Base-by-base conservation (phyloP, 2,329 filamentous ascomycete genomes). In the Erysiphe neolycopersici region DNA sequence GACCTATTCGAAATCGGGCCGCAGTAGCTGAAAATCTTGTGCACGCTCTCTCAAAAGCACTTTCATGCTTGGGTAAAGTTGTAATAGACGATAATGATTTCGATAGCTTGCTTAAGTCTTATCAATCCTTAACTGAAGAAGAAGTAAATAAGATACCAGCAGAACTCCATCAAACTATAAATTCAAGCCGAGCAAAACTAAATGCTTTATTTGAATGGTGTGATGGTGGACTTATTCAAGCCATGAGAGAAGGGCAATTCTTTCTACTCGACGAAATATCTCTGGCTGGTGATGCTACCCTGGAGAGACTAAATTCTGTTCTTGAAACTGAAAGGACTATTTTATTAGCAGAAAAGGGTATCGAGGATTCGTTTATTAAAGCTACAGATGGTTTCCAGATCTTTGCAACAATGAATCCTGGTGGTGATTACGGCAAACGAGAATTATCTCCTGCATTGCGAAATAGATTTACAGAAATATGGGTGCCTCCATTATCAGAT, bases 181-280 rank as follows among this genome's bases (percentile, higher is more conserved):
- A 61, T 16, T 31, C 47, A 1, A 65, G 66, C 43, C 62, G 69
- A 39, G 66, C 68, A 13, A 78, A 82, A 52, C 74, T 73, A 54
- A 84, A 84, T 50, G 80, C 85, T 3, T 64, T 98, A 0, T 99
- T 99, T 45, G 85, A 95, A 61, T 99, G 89, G 89, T 77, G 74
- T 0, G 89, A 98, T 55, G 89, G 89, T 45, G 91, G 80, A 55
- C 68, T 99, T 1, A 83, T 98, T 1, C 76, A 89, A 50, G 82
- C 91, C 0, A 94, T 99, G 87, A 82, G 79, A 57, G 68, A 71
- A 18, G 89, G 85, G 0, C 72, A 84, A 50, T 84, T 83, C 55
- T 99, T 98, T 61, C 67, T 99, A 18, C 73, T 99, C 0, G 89
- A 98, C 52, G 91, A 99, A 56, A 95, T 99, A 31, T 98, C 91